These are phyloP conservation scores for Phialemonium atrogriseum DNA, from an alignment of 2,329 filamentous ascomycete genomes.

Conservation along the genomic window DNA sequence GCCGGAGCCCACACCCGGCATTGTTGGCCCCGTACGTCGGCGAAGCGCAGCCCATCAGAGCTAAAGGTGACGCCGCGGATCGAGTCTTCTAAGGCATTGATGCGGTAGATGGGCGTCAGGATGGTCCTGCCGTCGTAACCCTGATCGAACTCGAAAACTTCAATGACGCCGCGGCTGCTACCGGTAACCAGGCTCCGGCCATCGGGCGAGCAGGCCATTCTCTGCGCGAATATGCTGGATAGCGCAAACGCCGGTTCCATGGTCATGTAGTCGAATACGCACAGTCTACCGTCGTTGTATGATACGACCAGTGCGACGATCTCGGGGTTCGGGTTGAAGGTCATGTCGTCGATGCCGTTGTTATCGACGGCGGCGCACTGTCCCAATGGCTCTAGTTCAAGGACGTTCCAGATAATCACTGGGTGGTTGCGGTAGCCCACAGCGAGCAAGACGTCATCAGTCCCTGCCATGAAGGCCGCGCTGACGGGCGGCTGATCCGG, in stretches of 20 bases:
- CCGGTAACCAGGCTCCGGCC: conserved; percentile 17
- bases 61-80: conserved; percentile 21
- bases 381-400: conserved; percentile 10
- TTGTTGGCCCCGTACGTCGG: conserved; percentile 21
- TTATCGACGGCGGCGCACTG: conserved; percentile 8
- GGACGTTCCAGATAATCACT: conserved; percentile 15
- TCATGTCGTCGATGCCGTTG: conserved; percentile 17
- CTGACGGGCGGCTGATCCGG: conserved; percentile 10
- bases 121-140: conserved; percentile 1
- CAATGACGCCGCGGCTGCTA: conserved; percentile 13
- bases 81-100: conserved; percentile 16
- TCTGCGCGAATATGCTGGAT: conserved; percentile 13
- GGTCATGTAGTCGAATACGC: conserved; percentile 17
- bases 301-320: conserved; percentile 15
- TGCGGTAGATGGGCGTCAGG: conserved; percentile 19
- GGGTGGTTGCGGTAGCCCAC: conserved; percentile 16
- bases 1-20: conserved; percentile 27
- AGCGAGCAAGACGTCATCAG: conserved; percentile 13
- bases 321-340: conserved; percentile 19
- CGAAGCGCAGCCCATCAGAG: conserved; percentile 20
- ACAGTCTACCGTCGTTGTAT: conserved; percentile 15
- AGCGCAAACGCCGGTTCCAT: conserved; percentile 9
- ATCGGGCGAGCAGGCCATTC: conserved; percentile 17
- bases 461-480: conserved; percentile 7
- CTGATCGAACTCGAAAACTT: conserved; percentile 20